These are phyloP conservation scores for Candida sp. DNA, from an alignment of 1,139 yeast genomes.

Conservation along the genomic window DNA sequence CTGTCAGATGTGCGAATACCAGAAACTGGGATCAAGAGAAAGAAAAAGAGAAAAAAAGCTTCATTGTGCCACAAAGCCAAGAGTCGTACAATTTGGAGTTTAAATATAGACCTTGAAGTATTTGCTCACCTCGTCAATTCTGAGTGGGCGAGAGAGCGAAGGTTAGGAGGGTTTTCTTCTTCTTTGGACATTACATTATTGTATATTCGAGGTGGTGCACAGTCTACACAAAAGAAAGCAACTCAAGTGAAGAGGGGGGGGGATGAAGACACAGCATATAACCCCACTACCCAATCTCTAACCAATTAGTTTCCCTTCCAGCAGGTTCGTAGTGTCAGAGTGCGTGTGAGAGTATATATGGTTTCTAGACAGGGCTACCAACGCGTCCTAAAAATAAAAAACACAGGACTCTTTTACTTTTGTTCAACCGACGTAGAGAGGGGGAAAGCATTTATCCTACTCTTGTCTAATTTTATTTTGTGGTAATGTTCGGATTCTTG, in stretches of 20 bases:
- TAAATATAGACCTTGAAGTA: not conserved
- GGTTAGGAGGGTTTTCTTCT: not conserved
- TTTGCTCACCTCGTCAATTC: constrained; percentile 2
- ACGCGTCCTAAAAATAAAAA: not conserved
- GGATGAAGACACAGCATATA: too few species aligned
- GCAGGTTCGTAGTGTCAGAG: too few species aligned
- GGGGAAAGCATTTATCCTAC: not conserved
- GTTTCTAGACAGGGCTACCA: not conserved
- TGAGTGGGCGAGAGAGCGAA: not conserved
- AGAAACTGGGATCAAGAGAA: not conserved
- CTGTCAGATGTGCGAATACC: constrained; percentile 1
- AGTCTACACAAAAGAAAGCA: too few species aligned
- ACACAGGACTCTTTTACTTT: not conserved
- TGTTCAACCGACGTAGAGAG: not conserved
- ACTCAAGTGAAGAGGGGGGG: too few species aligned
- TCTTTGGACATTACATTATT: not conserved
- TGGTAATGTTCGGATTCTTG: not conserved
- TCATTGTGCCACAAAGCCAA: not conserved
- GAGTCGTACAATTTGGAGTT: not conserved
- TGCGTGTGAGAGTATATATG: too few species aligned
- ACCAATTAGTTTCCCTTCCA: too few species aligned
- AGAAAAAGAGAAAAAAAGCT: not conserved
- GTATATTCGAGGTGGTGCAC: too few species aligned
- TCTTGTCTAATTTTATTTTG: not conserved
- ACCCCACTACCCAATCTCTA: too few species aligned